Percentiles rank a stretch among this genome's conserved stretches.
phyloP scores from a whole-genome alignment of 2,329 filamentous ascomycete species.

The Amauroascus verrucosus region DNA sequence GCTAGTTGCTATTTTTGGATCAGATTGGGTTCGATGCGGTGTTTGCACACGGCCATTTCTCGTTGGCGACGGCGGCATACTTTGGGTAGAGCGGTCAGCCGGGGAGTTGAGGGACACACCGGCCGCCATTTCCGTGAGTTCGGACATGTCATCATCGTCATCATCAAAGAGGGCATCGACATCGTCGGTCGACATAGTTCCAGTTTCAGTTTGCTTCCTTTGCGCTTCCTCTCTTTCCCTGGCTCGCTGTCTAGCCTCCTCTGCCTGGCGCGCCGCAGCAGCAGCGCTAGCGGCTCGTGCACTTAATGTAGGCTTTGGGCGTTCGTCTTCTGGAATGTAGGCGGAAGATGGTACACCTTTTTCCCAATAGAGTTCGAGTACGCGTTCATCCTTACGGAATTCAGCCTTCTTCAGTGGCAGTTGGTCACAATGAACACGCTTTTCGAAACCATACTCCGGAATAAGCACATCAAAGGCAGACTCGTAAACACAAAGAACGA shows the following conservation, averaged over 20 bases:
- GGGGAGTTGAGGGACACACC: constrained; percentile 67
- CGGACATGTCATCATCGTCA: constrained; percentile 76
- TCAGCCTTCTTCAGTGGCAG: constrained; percentile 97
- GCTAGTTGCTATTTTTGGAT: constrained; percentile 72
- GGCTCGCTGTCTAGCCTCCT: constrained; percentile 67
- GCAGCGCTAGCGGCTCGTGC: constrained; percentile 64
- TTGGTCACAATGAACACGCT: constrained; percentile 97
- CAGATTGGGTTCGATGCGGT: constrained; percentile 81
- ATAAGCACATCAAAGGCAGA: constrained; percentile 97
- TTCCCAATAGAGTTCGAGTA: constrained; percentile 98
- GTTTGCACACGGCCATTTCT: constrained; percentile 58
- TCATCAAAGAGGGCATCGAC: constrained; percentile 94
- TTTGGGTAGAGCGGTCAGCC: constrained; percentile 77
- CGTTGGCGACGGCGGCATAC: constrained; percentile 82
- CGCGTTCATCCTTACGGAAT: constrained; percentile 88
- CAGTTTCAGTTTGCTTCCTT: constrained; percentile 87
- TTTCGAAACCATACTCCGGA: constrained; percentile 97
- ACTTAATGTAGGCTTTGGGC: constrained; percentile 68
- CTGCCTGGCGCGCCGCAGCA: constrained; percentile 67
- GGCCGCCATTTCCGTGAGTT: constrained; percentile 81
- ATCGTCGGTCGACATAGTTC: constrained; percentile 85
- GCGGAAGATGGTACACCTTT: constrained; percentile 95
- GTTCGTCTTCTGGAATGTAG: constrained; percentile 93
- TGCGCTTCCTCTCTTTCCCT: constrained; percentile 85
- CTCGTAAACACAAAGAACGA: constrained; percentile 95